Percentiles rank a stretch among this genome's conserved stretches.
These are phyloP conservation scores for Meira nashicola DNA, from an alignment of 1,284 basidiomycete genomes.

Conservation along the genomic window DNA sequence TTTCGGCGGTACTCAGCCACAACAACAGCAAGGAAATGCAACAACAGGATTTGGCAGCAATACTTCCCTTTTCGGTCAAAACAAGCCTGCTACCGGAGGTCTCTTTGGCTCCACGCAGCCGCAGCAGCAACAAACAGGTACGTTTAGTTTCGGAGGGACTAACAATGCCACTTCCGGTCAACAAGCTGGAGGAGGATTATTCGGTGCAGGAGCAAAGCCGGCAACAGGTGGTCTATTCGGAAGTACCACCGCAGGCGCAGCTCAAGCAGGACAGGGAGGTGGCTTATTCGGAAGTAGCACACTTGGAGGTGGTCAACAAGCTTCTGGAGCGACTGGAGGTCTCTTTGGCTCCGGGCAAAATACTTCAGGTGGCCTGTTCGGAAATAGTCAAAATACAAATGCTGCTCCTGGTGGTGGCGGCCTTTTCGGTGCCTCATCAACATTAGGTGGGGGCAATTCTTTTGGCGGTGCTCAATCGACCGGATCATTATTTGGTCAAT, in stretches of 20 bases:
- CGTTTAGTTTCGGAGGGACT: conserved; percentile 30
- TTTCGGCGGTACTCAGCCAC: conserved; percentile 18
- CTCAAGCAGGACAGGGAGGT: conserved; percentile 16
- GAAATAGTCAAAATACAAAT: conserved; percentile 40
- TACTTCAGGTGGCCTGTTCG: conserved; percentile 56
- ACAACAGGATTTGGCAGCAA: conserved; percentile 30
- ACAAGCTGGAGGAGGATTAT: conserved; percentile 39
- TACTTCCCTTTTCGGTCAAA: conserved; percentile 39
- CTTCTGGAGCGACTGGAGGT: not conserved
- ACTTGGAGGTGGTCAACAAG: conserved; percentile 27
- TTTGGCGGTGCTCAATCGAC: conserved; percentile 15
- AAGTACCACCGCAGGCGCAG: conserved; percentile 23
- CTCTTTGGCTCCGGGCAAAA: not conserved
- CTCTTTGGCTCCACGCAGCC: conserved; percentile 48
- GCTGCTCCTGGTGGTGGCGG: conserved; percentile 16
- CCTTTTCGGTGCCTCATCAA: conserved; percentile 28
- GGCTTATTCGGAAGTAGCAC: conserved; percentile 7
- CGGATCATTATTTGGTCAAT: conserved; percentile 19
- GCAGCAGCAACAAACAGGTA: conserved; percentile 23
- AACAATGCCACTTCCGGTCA: conserved; percentile 13
- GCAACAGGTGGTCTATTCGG: conserved; percentile 26
- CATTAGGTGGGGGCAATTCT: conserved; percentile 21
- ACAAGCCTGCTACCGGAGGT: conserved; percentile 43
- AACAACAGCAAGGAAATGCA: conserved; percentile 28
- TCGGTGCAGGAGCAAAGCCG: conserved; percentile 17